Percentiles rank a stretch among this genome's conserved stretches.
These are phyloP conservation scores for Aspergillus tamarii DNA, from an alignment of 2,329 filamentous ascomycete species.

Conservation along the genomic window DNA sequence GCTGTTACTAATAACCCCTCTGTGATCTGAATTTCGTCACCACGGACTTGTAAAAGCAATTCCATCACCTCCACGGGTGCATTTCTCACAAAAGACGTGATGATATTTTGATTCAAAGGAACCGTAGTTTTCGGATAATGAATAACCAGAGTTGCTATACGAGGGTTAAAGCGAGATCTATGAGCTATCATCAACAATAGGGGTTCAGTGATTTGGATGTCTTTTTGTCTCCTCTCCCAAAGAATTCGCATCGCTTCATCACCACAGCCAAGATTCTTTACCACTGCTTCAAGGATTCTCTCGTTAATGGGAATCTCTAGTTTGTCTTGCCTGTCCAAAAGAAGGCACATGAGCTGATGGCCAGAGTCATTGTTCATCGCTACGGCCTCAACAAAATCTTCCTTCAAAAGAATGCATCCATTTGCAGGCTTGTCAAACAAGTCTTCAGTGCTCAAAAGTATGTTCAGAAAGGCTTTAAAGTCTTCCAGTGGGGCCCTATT, in stretches of 20 bases:
- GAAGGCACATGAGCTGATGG: background rate
- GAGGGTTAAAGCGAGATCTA: accelerated
- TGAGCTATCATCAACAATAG: accelerated
- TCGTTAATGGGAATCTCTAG: background rate
- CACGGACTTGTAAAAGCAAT: background rate
- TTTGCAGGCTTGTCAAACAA: background rate
- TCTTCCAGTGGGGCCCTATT: accelerated
- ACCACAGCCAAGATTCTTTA: accelerated
- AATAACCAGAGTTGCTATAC: background rate
- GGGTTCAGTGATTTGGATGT: background rate
- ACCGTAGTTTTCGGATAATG: background rate
- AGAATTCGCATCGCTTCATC: background rate
- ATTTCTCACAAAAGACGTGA: accelerated
- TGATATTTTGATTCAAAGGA: background rate
- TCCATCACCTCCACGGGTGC: background rate
- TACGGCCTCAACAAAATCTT: background rate
- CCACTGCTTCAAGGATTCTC: background rate
- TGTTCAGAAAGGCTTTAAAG: background rate
- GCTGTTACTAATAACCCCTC: background rate
- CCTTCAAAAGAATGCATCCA: background rate
- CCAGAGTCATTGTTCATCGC: accelerated
- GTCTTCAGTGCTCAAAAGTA: background rate
- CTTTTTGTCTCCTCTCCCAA: background rate
- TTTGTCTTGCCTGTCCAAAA: background rate
- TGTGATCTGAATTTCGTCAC: background rate